Evolutionary conservation across 2,329 filamentous ascomycete genomes (phyloP), one percentile per base, ranked within the genome.

Genomic region (Xylaria sp.): DNA sequence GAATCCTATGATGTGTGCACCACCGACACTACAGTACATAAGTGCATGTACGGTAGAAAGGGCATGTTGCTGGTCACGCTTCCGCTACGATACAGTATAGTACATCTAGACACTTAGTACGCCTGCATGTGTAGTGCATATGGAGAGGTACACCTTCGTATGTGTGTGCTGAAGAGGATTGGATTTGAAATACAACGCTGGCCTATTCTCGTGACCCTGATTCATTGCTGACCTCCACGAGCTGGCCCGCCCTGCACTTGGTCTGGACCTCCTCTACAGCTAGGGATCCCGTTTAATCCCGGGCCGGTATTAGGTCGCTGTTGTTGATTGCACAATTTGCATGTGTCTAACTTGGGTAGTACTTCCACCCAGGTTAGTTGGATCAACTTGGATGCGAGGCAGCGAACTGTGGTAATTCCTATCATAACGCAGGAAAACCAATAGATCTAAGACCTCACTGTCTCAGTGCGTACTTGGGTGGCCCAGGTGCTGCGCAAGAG

Each of bases 131-230:
- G 23, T 19, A 23, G 40, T 44, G 51, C 37, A 41, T 19, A 19
- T 21, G 35, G 35, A 9, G 29, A 19, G 11, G 53, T 44, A 46
- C 31, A 19, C 9, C 19, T 35, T 33, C 27, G 33, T 19, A 19
- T 7, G 19, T 52, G 15, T 13, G 6, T 54, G 37, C 15, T n/a
- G n/a, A n/a, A n/a, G n/a, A n/a, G n/a, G n/a, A 23, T 49, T n/a
- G 49, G 43, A 53, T 62, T 62, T 54, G 54, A 58, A 58, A 62
- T 60, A 56, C 35, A 41, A 48, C 48, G 29, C 33, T 48, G 21
- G 17, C n/a, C 23, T 53, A 44, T 55, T 49, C 21, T 27, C 40
- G 48, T 40, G 31, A 38, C 33, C 41, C 23, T 19, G 43, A 9
- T 43, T 19, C 41, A 47, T 43, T 23, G 33, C 49, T 27, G 29